Evolutionary conservation across 1,284 basidiomycete species (phyloP).

Genomic region (Ganoderma lingzhi): DNA sequence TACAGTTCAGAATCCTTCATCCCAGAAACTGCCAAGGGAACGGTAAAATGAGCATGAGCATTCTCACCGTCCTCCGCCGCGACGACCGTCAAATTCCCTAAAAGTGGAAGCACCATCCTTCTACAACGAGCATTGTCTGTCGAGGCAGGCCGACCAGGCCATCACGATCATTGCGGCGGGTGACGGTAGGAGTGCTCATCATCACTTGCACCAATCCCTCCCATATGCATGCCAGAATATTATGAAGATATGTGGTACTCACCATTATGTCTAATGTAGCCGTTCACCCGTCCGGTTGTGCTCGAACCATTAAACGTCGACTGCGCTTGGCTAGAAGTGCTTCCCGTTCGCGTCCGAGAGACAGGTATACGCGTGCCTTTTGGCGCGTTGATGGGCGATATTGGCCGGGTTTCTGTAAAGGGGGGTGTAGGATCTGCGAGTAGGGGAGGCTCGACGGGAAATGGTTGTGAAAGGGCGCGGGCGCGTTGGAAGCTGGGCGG

Average conservation of each 20-base stretch:
- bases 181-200: background rate
- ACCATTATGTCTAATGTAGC: conserved; percentile 21
- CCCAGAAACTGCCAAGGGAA: background rate
- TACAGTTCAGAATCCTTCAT: background rate
- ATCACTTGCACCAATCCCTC: background rate
- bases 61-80: background rate
- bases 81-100: background rate
- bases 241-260: background rate
- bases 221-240: background rate
- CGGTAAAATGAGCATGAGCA: background rate
- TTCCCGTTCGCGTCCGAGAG: conserved; percentile 51
- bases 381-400: conserved; percentile 47
- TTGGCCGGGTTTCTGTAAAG: conserved; percentile 46
- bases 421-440: conserved; percentile 40
- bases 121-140: background rate
- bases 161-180: background rate
- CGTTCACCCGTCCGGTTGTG: conserved; percentile 30
- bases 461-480: conserved; percentile 71
- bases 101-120: background rate
- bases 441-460: conserved; percentile 44
- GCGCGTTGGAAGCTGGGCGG: conserved; percentile 43
- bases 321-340: conserved; percentile 50
- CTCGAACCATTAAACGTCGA: conserved; percentile 35
- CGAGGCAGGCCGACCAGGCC: background rate
- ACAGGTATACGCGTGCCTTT: conserved; percentile 61